Percentiles rank a stretch among this genome's conserved stretches.
Evolutionary conservation across 75 land plant genomes (phyloP).

Genomic region (Pinus tabuliformis): DNA sequence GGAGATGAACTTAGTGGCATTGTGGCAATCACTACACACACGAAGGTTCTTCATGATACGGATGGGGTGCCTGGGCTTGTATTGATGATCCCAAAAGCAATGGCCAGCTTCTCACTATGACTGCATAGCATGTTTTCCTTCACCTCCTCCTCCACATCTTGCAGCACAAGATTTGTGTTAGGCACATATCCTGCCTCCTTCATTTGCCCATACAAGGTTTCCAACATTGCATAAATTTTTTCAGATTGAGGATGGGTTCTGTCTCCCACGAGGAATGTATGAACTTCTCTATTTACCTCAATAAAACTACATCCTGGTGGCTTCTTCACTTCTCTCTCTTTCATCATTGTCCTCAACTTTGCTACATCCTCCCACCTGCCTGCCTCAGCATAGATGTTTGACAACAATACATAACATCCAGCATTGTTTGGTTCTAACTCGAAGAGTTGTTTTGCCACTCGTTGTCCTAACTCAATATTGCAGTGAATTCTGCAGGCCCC

Average conservation of each 20-base stretch:
- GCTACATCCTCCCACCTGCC: conserved; percentile 19
- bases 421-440: conserved; percentile 19
- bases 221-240: neutral
- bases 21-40: conserved; percentile 13
- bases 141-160: conserved; percentile 8
- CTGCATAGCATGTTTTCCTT: conserved; percentile 1
- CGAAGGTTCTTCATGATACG: conserved; percentile 12
- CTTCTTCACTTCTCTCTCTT: conserved; percentile 7
- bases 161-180: conserved; percentile 2
- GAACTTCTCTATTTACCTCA: conserved; percentile 10
- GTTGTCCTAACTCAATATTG: conserved; percentile 10
- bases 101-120: conserved; percentile 11
- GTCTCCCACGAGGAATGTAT: conserved; percentile 3
- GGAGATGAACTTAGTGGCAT: conserved; percentile 7
- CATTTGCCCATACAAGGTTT: neutral
- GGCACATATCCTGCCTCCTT: neutral
- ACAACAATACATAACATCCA: conserved; percentile 24
- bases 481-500: conserved; percentile 23
- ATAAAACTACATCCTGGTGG: conserved; percentile 11
- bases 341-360: conserved; percentile 19
- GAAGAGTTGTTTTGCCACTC: conserved; percentile 16
- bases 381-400: conserved; percentile 18
- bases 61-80: neutral
- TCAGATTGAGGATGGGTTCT: neutral
- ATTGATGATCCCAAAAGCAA: conserved; percentile 10